phyloP scores from a whole-genome alignment of 768 basidiomycete genomes.

The Boletus vermiculosoides region DNA sequence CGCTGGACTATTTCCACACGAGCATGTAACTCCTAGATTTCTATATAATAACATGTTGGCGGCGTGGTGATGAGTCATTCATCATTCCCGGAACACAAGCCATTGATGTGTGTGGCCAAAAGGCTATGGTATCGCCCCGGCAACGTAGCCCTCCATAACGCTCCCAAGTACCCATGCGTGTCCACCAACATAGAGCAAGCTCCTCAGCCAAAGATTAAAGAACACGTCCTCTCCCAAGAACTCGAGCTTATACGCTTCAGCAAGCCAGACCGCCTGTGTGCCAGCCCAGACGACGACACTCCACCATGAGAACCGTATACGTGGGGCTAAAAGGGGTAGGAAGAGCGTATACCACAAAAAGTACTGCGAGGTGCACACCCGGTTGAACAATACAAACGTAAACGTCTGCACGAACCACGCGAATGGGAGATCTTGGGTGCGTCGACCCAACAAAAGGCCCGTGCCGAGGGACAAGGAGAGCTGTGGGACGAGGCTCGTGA shows the following conservation, averaged over 20 bases:
- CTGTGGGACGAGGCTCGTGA: constrained; percentile 84
- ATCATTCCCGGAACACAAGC: not conserved
- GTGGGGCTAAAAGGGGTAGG: constrained; percentile 77
- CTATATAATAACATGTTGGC: constrained; percentile 13
- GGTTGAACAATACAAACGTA: constrained; percentile 93
- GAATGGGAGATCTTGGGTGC: constrained; percentile 62
- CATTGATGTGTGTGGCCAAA: not conserved
- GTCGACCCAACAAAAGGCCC: constrained; percentile 69
- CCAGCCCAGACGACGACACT: constrained; percentile 66
- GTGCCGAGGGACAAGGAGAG: constrained; percentile 66
- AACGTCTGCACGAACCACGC: constrained; percentile 92
- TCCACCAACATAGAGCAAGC: constrained; percentile 69
- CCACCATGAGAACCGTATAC: constrained; percentile 49
- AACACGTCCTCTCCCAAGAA: constrained; percentile 79
- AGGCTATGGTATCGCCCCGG: not conserved
- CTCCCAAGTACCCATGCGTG: constrained; percentile 79
- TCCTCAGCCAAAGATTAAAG: constrained; percentile 71
- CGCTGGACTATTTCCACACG: constrained; percentile 7
- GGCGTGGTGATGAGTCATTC: not conserved
- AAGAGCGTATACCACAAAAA: constrained; percentile 96
- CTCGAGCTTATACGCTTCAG: constrained; percentile 88
- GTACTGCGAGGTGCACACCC: constrained; percentile 98
- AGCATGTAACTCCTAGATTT: constrained; percentile 23
- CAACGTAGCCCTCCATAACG: constrained; percentile 52
- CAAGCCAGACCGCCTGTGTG: constrained; percentile 85